Evolutionary conservation across 2,329 filamentous ascomycete species (phyloP).

Genomic region (Trichoderma afroharzianum): DNA sequence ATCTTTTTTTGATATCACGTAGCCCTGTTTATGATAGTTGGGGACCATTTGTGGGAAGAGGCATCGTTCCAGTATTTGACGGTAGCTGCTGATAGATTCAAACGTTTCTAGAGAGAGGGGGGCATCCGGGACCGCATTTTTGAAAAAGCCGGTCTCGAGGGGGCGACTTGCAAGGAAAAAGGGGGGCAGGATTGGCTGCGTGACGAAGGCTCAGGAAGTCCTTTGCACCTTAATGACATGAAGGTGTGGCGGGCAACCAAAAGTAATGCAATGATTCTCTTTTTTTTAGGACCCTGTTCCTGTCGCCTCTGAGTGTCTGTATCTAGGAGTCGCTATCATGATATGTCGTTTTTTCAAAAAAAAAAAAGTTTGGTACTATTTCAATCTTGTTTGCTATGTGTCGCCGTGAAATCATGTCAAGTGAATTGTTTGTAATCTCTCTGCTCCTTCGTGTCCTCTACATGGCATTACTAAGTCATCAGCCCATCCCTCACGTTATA

Average conservation of each 20-base stretch:
- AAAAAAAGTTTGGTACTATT: neutral
- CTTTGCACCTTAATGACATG: slow-evolving; percentile 36
- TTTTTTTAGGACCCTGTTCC: slow-evolving; percentile 31
- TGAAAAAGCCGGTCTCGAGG: slow-evolving; percentile 27
- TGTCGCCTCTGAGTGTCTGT: slow-evolving; percentile 31
- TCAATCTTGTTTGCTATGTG: neutral
- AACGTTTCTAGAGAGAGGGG: slow-evolving; percentile 37
- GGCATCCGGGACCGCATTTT: slow-evolving; percentile 26
- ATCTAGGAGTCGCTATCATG: slow-evolving; percentile 37
- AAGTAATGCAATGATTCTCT: slow-evolving; percentile 42
- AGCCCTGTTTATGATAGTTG: slow-evolving; percentile 27
- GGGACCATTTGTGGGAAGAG: slow-evolving; percentile 27
- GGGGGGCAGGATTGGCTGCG: slow-evolving; percentile 33
- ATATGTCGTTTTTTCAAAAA: slow-evolving; percentile 23
- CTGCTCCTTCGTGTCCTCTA: neutral
- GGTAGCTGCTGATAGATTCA: slow-evolving; percentile 39
- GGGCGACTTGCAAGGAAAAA: slow-evolving; percentile 29
- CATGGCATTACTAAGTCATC: neutral
- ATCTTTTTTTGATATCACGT: slow-evolving; percentile 19
- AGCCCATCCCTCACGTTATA: neutral
- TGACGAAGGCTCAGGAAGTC: slow-evolving; percentile 38
- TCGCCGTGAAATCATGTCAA: neutral
- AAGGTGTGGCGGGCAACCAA: slow-evolving; percentile 39
- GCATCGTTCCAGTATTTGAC: slow-evolving; percentile 27
- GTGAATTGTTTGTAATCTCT: neutral